These are phyloP conservation scores for Jackrogersella multiformis DNA, from an alignment of 495 filamentous ascomycete species.

Conservation along the genomic window DNA sequence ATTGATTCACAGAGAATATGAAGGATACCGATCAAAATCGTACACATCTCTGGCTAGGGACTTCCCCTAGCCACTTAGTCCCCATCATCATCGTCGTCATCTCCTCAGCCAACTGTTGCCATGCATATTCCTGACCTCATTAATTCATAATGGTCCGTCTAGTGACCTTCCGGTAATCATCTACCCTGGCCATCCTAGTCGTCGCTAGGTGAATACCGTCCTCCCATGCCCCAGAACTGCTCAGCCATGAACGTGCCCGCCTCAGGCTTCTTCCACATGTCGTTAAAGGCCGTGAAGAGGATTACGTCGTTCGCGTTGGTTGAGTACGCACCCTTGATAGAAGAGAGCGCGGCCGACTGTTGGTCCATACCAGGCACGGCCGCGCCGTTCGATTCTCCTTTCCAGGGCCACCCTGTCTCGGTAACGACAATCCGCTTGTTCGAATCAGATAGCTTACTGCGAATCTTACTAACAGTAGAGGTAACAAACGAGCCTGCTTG, in stretches of 20 bases:
- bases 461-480: slow-evolving; percentile 59
- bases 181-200: slow-evolving; percentile 11
- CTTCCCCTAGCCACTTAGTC: slow-evolving; percentile 23
- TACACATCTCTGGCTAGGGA: slow-evolving; percentile 32
- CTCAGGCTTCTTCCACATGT: slow-evolving; percentile 79
- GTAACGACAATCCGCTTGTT: slow-evolving; percentile 60
- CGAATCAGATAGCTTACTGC: slow-evolving; percentile 44
- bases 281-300: slow-evolving; percentile 80
- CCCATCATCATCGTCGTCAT: slow-evolving; percentile 2
- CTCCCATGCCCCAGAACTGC: slow-evolving; percentile 74
- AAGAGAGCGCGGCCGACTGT: slow-evolving; percentile 69
- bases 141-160: slow-evolving; percentile 17
- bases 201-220: slow-evolving; percentile 43
- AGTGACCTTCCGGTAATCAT: background rate
- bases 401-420: slow-evolving; percentile 85
- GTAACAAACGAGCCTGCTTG: slow-evolving; percentile 72
- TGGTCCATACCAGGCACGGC: slow-evolving; percentile 71
- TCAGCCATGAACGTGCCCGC: slow-evolving; percentile 71
- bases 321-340: slow-evolving; percentile 65
- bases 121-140: slow-evolving; percentile 37
- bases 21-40: slow-evolving; percentile 41
- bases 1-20: slow-evolving; percentile 39
- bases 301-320: slow-evolving; percentile 61
- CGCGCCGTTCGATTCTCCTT: slow-evolving; percentile 68
- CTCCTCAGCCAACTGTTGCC: slow-evolving; percentile 34